phyloP scores from a whole-genome alignment of 306 rosid genomes.

The Argentina anserina region DNA sequence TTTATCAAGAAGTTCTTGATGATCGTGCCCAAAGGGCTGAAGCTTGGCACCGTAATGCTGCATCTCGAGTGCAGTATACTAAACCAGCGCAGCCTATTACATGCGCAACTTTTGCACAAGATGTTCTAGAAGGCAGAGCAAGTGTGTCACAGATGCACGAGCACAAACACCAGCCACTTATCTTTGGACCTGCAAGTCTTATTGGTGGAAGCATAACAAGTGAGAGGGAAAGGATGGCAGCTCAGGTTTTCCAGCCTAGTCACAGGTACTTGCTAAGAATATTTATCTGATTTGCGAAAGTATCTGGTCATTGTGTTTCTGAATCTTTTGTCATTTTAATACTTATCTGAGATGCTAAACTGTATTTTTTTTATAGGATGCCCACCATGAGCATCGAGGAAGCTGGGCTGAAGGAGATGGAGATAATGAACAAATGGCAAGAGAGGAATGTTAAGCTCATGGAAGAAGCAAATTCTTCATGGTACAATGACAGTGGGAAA shows the following conservation, averaged over 20 bases:
- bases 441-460: slow-evolving; percentile 68
- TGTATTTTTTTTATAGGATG: slow-evolving; percentile 51
- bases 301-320: background rate
- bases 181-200: slow-evolving; percentile 94
- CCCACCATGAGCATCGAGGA: slow-evolving; percentile 99
- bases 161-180: slow-evolving; percentile 87
- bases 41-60: slow-evolving; percentile 78
- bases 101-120: slow-evolving; percentile 97
- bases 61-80: slow-evolving; percentile 50
- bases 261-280: slow-evolving; percentile 30
- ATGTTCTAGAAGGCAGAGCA: slow-evolving; percentile 97
- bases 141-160: slow-evolving; percentile 73
- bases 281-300: background rate
- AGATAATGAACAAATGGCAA: slow-evolving; percentile 94
- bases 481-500: slow-evolving; percentile 67
- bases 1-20: slow-evolving; percentile 67
- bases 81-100: slow-evolving; percentile 78
- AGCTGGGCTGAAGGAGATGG: slow-evolving; percentile 96
- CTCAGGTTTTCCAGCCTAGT: slow-evolving; percentile 91
- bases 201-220: slow-evolving; percentile 68
- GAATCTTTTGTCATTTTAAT: background rate
- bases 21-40: slow-evolving; percentile 78
- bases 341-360: slow-evolving; percentile 27
- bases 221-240: slow-evolving; percentile 84
- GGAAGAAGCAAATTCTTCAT: slow-evolving; percentile 81